Evolutionary conservation across 2,329 filamentous ascomycete genomes (phyloP).

Genomic region (Thermomyces lanuginosus): DNA sequence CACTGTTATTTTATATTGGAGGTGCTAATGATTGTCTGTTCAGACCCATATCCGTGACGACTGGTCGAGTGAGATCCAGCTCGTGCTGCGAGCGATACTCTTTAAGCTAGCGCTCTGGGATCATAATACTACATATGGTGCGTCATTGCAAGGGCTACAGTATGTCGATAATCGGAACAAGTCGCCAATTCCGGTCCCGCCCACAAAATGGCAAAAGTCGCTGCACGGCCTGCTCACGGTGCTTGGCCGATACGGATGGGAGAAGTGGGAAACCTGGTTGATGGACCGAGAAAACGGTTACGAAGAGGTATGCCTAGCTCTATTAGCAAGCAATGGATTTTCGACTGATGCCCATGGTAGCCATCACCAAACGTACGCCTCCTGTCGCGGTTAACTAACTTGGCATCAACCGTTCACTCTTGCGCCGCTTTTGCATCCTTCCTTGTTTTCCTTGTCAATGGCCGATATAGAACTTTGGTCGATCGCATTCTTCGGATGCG

Average conservation of each 20-base stretch:
- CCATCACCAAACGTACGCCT: slow-evolving; percentile 35
- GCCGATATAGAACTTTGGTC: slow-evolving; percentile 75
- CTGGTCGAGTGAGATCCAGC: slow-evolving; percentile 70
- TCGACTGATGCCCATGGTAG: slow-evolving; percentile 14
- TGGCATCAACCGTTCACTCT: slow-evolving; percentile 58
- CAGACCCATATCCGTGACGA: slow-evolving; percentile 58
- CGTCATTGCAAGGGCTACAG: slow-evolving; percentile 75
- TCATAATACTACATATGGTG: slow-evolving; percentile 87
- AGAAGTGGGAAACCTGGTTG: slow-evolving; percentile 78
- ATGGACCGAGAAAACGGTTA: slow-evolving; percentile 61
- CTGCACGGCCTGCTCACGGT: slow-evolving; percentile 75
- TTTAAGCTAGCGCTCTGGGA: slow-evolving; percentile 98
- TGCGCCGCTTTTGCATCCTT: slow-evolving; percentile 72
- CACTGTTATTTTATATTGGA: neutral
- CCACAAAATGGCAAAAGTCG: slow-evolving; percentile 67
- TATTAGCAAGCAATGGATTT: neutral
- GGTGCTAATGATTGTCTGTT: slow-evolving; percentile 2
- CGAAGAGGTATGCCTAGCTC: slow-evolving; percentile 31
- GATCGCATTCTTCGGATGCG: slow-evolving; percentile 73
- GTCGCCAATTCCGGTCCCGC: slow-evolving; percentile 47
- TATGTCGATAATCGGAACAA: slow-evolving; percentile 67
- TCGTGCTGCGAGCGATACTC: slow-evolving; percentile 58
- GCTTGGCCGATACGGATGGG: slow-evolving; percentile 77
- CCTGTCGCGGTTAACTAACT: slow-evolving; percentile 53
- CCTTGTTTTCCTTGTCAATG: slow-evolving; percentile 77